phyloP scores from a whole-genome alignment of 106 monocot genomes.

The Cymbidium sinense region DNA sequence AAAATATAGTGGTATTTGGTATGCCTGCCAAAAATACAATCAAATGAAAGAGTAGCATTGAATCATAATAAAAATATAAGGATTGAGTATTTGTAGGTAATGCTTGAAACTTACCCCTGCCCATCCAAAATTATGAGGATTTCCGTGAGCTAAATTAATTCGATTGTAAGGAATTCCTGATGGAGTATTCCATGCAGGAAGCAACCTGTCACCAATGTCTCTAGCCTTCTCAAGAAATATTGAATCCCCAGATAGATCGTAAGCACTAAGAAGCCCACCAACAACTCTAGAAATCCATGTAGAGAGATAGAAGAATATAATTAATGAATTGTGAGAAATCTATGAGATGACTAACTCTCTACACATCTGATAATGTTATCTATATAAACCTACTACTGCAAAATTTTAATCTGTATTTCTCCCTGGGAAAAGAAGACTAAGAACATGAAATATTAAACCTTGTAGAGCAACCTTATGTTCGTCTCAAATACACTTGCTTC shows the following conservation, averaged over 20 bases:
- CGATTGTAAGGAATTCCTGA: constrained; percentile 54
- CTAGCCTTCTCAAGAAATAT: constrained; percentile 59
- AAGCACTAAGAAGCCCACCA: constrained; percentile 63
- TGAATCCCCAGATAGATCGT: constrained; percentile 56
- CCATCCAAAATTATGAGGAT: constrained; percentile 57
- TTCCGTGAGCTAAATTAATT: constrained; percentile 55
- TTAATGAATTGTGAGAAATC: background rate
- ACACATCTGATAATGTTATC: background rate
- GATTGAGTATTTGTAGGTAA: background rate
- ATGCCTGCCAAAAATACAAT: background rate
- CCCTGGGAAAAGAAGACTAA: constrained; percentile 8
- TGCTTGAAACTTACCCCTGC: constrained; percentile 11
- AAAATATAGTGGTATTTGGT: background rate
- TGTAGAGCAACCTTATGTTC: constrained; percentile 51
- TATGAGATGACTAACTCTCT: background rate
- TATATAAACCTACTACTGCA: background rate
- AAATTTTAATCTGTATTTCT: background rate
- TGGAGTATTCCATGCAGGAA: constrained; percentile 57
- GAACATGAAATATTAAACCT: constrained; percentile 20
- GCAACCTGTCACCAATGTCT: constrained; percentile 52
- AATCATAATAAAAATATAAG: background rate
- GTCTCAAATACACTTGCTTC: constrained; percentile 71
- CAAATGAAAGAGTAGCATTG: background rate
- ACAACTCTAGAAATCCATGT: constrained; percentile 37
- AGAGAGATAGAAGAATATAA: background rate